A percentile compares a stretch with the other conserved stretches of the same genome.
These are phyloP conservation scores for Naganishia cerealis DNA, from an alignment of 1,284 basidiomycete genomes.

Conservation along the genomic window DNA sequence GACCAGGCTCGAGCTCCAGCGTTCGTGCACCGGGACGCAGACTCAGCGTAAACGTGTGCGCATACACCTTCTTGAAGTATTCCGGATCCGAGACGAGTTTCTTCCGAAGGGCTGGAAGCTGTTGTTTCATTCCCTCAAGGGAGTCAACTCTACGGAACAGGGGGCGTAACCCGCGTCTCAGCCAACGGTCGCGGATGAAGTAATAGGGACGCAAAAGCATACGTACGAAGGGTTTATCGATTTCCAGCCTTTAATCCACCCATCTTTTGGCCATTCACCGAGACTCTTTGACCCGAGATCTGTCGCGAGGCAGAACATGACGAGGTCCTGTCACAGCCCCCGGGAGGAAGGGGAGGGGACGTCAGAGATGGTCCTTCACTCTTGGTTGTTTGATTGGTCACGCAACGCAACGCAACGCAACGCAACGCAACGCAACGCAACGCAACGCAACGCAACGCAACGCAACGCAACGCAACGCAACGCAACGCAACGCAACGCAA, in stretches of 20 bases:
- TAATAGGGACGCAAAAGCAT: neutral
- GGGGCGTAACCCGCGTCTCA: neutral
- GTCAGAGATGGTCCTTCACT: neutral
- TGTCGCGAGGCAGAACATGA: slow-evolving; percentile 53
- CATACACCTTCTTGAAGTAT: slow-evolving; percentile 86
- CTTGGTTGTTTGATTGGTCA: slow-evolving; percentile 9
- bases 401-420: too few relatives aligned
- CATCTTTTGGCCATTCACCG: slow-evolving; percentile 72
- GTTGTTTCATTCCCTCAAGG: slow-evolving; percentile 65
- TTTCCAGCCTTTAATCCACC: slow-evolving; percentile 81
- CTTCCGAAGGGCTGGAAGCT: slow-evolving; percentile 63
- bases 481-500: too few relatives aligned
- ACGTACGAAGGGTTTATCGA: slow-evolving; percentile 48
- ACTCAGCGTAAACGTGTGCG: slow-evolving; percentile 83
- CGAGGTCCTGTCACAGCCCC: slow-evolving; percentile 43
- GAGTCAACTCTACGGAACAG: slow-evolving; percentile 65
- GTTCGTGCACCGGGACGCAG: slow-evolving; percentile 67
- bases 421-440: too few relatives aligned
- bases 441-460: too few relatives aligned
- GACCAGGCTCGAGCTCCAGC: slow-evolving; percentile 57
- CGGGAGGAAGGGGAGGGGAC: slow-evolving; percentile 14
- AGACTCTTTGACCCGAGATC: slow-evolving; percentile 56
- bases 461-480: too few relatives aligned
- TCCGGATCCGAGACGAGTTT: slow-evolving; percentile 67
- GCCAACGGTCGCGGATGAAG: neutral